Conservation (phyloP, 148 eudicot species). For the Rhododendron molle region DNA sequence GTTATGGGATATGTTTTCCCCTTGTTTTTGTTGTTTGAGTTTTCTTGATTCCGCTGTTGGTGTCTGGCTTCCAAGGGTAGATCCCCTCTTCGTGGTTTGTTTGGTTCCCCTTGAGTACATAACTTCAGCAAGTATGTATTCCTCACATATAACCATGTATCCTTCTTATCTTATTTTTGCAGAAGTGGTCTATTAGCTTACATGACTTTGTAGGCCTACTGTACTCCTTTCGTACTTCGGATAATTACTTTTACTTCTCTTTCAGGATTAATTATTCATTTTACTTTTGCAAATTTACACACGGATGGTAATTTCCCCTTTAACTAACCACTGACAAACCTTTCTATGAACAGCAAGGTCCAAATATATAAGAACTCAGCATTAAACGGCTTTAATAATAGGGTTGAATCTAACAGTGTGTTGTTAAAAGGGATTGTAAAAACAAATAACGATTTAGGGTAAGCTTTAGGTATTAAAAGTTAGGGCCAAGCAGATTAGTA, state of each 20-base stretch:
- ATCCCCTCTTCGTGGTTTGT: too few species aligned
- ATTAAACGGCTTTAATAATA: neutral
- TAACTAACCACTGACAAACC: neutral
- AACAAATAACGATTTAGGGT: neutral
- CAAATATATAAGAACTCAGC: neutral
- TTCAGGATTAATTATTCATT: neutral
- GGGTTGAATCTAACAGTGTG: neutral
- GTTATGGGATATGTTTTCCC: too few species aligned
- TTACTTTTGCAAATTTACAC: neutral
- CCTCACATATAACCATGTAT: too few species aligned
- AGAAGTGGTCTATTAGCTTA: too few species aligned
- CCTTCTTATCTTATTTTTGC: too few species aligned
- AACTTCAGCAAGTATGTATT: too few species aligned
- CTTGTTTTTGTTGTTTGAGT: too few species aligned
- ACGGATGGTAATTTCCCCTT: neutral
- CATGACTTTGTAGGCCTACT: neutral
- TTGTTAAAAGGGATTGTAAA: too few species aligned
- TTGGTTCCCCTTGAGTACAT: neutral
- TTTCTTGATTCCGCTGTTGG: too few species aligned
- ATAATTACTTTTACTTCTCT: neutral
- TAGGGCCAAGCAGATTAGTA: neutral
- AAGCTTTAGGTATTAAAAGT: neutral
- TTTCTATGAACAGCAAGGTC: neutral
- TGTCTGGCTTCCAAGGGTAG: too few species aligned
- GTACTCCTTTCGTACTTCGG: neutral